phyloP scores from a whole-genome alignment of 1,284 basidiomycete genomes.

The Naganishia sp. region DNA sequence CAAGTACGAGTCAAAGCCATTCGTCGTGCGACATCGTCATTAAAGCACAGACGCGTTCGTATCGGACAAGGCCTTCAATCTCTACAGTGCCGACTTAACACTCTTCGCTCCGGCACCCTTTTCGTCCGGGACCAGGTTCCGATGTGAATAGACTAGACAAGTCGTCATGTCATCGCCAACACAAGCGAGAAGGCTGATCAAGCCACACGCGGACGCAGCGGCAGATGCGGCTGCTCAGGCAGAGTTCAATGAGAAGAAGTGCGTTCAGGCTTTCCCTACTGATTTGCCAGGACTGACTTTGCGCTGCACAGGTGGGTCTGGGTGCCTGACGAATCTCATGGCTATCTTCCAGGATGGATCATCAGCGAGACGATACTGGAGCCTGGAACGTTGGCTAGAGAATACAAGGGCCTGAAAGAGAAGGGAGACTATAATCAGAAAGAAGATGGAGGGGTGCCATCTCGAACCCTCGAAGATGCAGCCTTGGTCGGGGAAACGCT shows the following conservation, averaged over 20 bases:
- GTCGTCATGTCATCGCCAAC: constrained; percentile 10
- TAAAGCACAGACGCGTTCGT: background rate
- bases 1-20: background rate
- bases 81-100: background rate
- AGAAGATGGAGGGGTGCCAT: background rate
- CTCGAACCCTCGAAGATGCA: constrained; percentile 21
- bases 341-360: constrained; percentile 54
- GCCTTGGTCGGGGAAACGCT: constrained; percentile 26
- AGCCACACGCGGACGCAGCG: constrained; percentile 41
- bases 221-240: constrained; percentile 77
- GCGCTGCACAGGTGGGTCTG: constrained; percentile 47
- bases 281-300: background rate
- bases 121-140: background rate
- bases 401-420: constrained; percentile 21
- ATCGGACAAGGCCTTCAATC: background rate
- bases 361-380: constrained; percentile 13
- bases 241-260: constrained; percentile 93
- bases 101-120: too few species aligned
- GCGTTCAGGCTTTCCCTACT: constrained; percentile 30
- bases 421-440: constrained; percentile 41
- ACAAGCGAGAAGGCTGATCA: constrained; percentile 29
- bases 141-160: too few species aligned
- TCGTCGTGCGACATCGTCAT: background rate
- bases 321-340: constrained; percentile 48
- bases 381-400: background rate